Evolutionary conservation across 192 early-diverging fungal genomes (phyloP).

Genomic region (Podila horticola): DNA sequence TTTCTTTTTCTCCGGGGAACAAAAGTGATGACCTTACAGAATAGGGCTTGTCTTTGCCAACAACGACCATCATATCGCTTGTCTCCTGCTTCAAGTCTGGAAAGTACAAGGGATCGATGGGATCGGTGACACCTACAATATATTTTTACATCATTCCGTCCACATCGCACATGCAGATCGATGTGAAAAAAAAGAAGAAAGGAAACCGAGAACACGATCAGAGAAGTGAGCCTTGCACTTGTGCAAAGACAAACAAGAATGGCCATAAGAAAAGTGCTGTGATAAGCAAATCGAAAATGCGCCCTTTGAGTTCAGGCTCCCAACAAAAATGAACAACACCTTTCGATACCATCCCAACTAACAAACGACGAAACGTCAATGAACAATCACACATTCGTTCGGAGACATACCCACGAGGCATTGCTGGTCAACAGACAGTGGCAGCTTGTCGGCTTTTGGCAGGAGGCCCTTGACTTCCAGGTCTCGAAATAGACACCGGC

Average conservation of each 20-base stretch:
- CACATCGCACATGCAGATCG: neutral
- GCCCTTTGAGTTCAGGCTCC: too few species aligned
- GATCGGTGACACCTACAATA: slow-evolving; percentile 28
- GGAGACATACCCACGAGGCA: slow-evolving; percentile 33
- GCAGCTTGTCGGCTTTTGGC: slow-evolving; percentile 34
- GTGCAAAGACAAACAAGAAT: neutral
- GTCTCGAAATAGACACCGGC: slow-evolving; percentile 29
- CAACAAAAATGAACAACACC: too few species aligned
- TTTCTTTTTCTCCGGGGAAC: neutral
- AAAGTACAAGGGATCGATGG: slow-evolving; percentile 44
- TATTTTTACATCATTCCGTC: neutral
- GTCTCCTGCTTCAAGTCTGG: slow-evolving; percentile 27
- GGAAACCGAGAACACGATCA: neutral
- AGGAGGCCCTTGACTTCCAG: slow-evolving; percentile 12
- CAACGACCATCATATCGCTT: slow-evolving; percentile 46
- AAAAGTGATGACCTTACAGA: slow-evolving; percentile 17
- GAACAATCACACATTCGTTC: neutral
- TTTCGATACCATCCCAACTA: too few species aligned
- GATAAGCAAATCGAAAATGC: too few species aligned
- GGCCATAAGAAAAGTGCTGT: too few species aligned
- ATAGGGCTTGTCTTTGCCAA: slow-evolving; percentile 48
- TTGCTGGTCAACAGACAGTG: slow-evolving; percentile 39
- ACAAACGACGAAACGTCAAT: too few species aligned
- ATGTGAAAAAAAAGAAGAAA: neutral
- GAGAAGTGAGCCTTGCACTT: neutral